These are phyloP conservation scores for Citrus mangshanensis DNA, from an alignment of 345 rosid genomes.

Conservation along the genomic window DNA sequence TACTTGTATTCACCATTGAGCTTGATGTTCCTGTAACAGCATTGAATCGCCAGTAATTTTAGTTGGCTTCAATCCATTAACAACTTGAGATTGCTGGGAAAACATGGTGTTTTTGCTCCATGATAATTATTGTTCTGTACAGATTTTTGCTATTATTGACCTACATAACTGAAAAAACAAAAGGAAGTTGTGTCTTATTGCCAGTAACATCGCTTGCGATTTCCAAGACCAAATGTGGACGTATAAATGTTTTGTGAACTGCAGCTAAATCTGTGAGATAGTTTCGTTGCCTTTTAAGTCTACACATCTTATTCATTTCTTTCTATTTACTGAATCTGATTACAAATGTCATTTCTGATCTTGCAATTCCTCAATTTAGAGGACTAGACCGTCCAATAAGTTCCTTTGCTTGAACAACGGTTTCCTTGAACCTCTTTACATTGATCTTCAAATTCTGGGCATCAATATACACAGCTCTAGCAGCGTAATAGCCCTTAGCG, in stretches of 20 bases:
- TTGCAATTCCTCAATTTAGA: neutral
- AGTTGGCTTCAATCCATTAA: neutral
- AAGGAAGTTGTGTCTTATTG: neutral
- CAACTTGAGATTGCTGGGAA: neutral
- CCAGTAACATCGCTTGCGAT: neutral
- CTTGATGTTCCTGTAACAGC: neutral
- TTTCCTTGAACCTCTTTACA: conserved; percentile 25
- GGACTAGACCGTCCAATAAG: conserved; percentile 1
- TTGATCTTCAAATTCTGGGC: conserved; percentile 32
- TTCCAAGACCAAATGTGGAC: neutral
- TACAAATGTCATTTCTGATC: neutral
- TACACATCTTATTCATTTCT: neutral
- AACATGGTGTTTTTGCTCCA: neutral
- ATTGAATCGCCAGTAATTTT: neutral
- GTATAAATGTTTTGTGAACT: neutral
- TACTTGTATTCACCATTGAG: neutral
- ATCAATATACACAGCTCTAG: conserved; percentile 30
- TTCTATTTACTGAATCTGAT: neutral
- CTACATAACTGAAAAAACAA: neutral
- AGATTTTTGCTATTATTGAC: neutral
- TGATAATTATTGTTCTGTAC: neutral
- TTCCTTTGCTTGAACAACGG: conserved; percentile 28
- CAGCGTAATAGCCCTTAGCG: conserved; percentile 23
- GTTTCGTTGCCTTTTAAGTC: too few species aligned
- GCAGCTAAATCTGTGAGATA: neutral